Evolutionary conservation across 2,329 filamentous ascomycete species (phyloP).

Genomic region (Thielaviopsis ethacetica): DNA sequence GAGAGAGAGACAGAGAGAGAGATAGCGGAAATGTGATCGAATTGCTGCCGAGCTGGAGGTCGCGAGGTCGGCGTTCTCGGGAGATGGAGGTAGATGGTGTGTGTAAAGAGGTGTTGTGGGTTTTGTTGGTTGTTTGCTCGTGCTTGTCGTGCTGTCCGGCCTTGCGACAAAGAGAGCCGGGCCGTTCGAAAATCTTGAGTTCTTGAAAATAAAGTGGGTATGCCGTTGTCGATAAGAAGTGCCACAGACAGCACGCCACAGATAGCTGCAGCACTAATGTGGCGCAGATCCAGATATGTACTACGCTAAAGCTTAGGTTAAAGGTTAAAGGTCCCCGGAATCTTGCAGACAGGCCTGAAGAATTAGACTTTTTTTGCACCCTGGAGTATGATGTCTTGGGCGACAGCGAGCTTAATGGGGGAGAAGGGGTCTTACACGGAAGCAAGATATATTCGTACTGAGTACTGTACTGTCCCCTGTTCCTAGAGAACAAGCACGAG

Average conservation of each 20-base stretch:
- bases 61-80: not conserved
- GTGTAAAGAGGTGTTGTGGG: not conserved
- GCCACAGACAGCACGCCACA: not conserved
- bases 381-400: too few relatives aligned
- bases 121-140: not conserved
- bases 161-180: not conserved
- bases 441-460: too few relatives aligned
- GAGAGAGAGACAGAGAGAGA: too few relatives aligned
- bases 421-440: too few relatives aligned
- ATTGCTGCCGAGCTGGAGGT: not conserved
- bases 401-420: too few relatives aligned
- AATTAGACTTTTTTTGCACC: too few relatives aligned
- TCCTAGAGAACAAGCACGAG: too few relatives aligned
- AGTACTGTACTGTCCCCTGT: too few relatives aligned
- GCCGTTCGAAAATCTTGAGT: constrained; percentile 7
- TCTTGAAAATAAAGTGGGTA: constrained; percentile 10
- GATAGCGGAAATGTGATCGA: not conserved
- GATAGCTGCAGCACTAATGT: not conserved
- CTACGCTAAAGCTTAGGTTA: too few relatives aligned
- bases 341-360: too few relatives aligned
- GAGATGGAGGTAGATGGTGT: not conserved
- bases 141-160: too few relatives aligned
- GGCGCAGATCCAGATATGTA: not conserved
- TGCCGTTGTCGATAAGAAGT: constrained; percentile 11
- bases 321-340: too few relatives aligned